Evolutionary conservation across 2,329 filamentous ascomycete genomes (phyloP), one percentile per base, ranked within the genome.

Genomic region (Cercospora beticola): DNA sequence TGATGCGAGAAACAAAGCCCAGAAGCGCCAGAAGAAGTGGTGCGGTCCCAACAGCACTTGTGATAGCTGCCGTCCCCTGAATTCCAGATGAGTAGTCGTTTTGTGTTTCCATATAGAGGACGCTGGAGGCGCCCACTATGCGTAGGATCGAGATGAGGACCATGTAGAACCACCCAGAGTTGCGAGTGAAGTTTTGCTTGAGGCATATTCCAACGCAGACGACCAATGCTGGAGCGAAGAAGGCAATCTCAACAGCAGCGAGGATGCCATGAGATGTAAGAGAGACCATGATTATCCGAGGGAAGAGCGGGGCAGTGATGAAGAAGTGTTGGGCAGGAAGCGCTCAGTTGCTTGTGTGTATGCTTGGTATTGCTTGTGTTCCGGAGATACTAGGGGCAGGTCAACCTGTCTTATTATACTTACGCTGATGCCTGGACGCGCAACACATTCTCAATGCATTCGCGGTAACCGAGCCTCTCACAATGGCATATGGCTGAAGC

Each of bases 161-260:
- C 23, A 78, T 59, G 65, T 75, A 75, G 61, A 76, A 28, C 72
- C 75, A 77, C 31, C 74, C 74, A 5, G 65, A 40, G 43, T 72
- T 58, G 12, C 66, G 61, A 12, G 28, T 40, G 68, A 76, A 72
- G 54, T 75, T 75, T 60, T 76, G 75, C 33, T 73, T 73, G 66
- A 74, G 40, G 69, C 70, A 71, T 54, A 73, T 59, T 56, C 65
- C 71, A 49, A 72, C 33, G n/a, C 67, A 62, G 21, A 73, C 52
- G 52, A 72, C 33, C 61, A 74, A 56, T 9, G 71, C 70, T 31
- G 73, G 74, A 18, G 61, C 31, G 64, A 65, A 76, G 68, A 76
- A 76, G 59, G 71, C 73, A 21, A 77, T 28, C 62, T 75, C 72
- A 30, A 67, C 72, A 18, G 73, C 72, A 46, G 75, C 67, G 23